Base-by-base conservation (phyloP, 352 stramenopile species). In the Phytophthora megakarya region DNA sequence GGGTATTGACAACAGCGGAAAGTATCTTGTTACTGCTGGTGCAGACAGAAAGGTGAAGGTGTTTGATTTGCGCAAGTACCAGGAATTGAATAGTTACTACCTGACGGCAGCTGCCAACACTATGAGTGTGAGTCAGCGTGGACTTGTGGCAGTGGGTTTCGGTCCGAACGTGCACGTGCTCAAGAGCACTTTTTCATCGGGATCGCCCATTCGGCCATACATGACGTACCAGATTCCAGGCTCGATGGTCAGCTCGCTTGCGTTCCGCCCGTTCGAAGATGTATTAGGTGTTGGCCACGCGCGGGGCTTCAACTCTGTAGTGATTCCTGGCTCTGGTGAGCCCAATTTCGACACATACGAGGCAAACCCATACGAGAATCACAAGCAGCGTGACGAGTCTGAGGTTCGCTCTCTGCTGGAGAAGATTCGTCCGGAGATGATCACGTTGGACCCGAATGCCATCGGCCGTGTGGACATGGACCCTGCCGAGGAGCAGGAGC, bases 211-310 rank as follows among this genome's bases (percentile, higher is more conserved):
- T 28, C 68, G 66, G 38, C 89, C 92, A 58, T 98, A 98, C 86
- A 96, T 98, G 88, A 90, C 79, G 52, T 92, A 98, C 78, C 63
- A 80, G 54, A 74, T 98, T 55, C 87, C 89, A 11, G 84, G 84
- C 44, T 91, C 85, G 12, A 80, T 93, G 47, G 66, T 98, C 32
- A 90, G 79, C 61, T 96, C 83, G 16, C 61, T 98, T 6, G 84
- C 90, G n/a, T 99, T 99, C 80, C 86, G 97, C 35, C 97, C 98
- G 3, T 99, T 98, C 67, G 97, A 99, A 86, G 98, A 99, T 86
- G 95, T 99, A 45, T 86, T 98, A 40, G 89, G 87, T 38, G 84
- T 99, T 59, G 97, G 97, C 26, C 97, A 99, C 69, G 53, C 84
- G 0, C 83, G 80, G 5, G 96, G 92, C 26, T 68, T 93, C 38